A percentile compares a stretch with the other conserved stretches of the same genome.
Evolutionary conservation across 768 basidiomycete species (phyloP).

Genomic region (Phaeotremella fagi): DNA sequence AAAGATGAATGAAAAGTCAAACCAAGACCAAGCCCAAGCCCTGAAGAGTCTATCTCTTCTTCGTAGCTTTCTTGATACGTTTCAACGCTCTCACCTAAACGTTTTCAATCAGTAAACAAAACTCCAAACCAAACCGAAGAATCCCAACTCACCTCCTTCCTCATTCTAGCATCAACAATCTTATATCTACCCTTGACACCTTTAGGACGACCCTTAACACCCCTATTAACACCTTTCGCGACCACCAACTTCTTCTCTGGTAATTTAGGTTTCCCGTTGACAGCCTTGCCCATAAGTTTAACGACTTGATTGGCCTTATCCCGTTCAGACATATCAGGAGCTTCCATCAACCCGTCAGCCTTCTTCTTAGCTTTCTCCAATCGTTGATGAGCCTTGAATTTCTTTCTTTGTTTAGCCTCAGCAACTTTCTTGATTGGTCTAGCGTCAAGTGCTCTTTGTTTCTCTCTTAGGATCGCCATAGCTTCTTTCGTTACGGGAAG

Average conservation of each 20-base stretch:
- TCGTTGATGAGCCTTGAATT: slow-evolving; percentile 75
- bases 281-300: slow-evolving; percentile 64
- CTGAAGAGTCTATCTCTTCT: slow-evolving; percentile 44
- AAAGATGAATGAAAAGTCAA: background rate
- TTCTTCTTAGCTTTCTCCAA: slow-evolving; percentile 92
- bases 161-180: slow-evolving; percentile 92
- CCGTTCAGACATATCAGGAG: slow-evolving; percentile 79
- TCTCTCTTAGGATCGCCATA: slow-evolving; percentile 72
- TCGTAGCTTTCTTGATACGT: slow-evolving; percentile 67
- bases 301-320: slow-evolving; percentile 93
- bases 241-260: slow-evolving; percentile 78
- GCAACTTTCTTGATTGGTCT: slow-evolving; percentile 98
- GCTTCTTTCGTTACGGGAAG: slow-evolving; percentile 98
- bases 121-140: slow-evolving; percentile 5
- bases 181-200: slow-evolving; percentile 92
- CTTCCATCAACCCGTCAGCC: slow-evolving; percentile 78
- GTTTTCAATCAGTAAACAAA: background rate
- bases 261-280: slow-evolving; percentile 52
- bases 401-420: slow-evolving; percentile 96
- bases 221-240: slow-evolving; percentile 82
- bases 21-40: background rate
- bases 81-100: slow-evolving; percentile 74
- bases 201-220: slow-evolving; percentile 85
- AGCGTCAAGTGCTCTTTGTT: slow-evolving; percentile 88
- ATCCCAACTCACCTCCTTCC: slow-evolving; percentile 58